These are phyloP conservation scores for Parathielavia hyrcaniae DNA, from an alignment of 495 filamentous ascomycete genomes.

Conservation along the genomic window DNA sequence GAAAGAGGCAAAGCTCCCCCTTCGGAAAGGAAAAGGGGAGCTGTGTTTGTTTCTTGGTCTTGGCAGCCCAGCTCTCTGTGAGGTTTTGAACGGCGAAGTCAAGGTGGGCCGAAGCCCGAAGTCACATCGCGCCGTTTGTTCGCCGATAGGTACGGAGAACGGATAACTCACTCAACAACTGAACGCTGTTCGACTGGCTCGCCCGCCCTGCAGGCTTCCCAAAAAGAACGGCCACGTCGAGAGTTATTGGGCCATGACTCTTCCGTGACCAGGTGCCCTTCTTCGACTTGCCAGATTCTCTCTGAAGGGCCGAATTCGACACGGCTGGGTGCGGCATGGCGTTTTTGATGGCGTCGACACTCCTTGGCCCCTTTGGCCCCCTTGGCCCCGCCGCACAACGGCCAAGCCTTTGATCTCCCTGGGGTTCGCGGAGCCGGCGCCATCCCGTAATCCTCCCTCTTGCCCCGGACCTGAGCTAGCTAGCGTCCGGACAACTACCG, in stretches of 20 bases:
- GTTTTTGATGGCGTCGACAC: conserved; percentile 15
- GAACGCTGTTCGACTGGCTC: neutral
- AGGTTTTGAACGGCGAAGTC: neutral
- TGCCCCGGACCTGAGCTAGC: conserved; percentile 9
- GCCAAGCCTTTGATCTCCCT: neutral
- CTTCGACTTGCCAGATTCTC: neutral
- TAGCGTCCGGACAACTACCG: conserved; percentile 4
- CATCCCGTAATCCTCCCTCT: conserved; percentile 12
- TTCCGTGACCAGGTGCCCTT: neutral
- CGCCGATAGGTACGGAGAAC: no score
- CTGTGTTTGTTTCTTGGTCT: neutral
- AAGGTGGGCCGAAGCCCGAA: neutral
- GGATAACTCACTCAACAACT: no score
- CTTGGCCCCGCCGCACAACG: conserved; percentile 11
- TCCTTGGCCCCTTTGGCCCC: neutral
- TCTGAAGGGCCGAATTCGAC: conserved; percentile 21
- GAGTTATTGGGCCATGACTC: neutral
- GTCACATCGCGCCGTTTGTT: conserved; percentile 4
- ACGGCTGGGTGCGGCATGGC: conserved; percentile 24
- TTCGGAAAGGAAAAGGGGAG: neutral
- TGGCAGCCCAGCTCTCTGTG: neutral
- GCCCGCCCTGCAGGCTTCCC: conserved; percentile 12
- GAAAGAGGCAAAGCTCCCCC: conserved; percentile 13
- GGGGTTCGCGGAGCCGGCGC: conserved; percentile 12
- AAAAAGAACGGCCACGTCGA: neutral